phyloP scores from a whole-genome alignment of 208 protist species.

The Trypanosoma melophagium region DNA sequence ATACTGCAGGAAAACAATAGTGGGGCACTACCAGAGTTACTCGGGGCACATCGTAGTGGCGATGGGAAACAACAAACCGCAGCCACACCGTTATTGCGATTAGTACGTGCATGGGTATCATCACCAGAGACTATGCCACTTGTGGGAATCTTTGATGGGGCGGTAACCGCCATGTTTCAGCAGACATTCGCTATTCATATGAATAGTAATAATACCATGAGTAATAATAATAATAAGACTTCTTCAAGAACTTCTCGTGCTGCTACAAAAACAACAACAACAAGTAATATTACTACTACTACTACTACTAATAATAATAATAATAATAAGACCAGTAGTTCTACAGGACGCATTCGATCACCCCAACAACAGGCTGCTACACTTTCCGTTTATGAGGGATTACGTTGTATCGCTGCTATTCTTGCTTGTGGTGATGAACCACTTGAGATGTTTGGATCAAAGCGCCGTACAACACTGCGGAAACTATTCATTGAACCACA shows the following conservation, averaged over 20 bases:
- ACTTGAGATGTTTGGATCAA: constrained; percentile 29
- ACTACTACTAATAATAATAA: neutral
- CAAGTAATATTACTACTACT: neutral
- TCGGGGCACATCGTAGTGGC: neutral
- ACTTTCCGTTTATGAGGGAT: constrained; percentile 51
- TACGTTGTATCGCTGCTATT: constrained; percentile 76
- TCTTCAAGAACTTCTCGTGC: neutral
- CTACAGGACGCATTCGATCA: neutral
- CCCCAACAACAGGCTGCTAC: constrained; percentile 37
- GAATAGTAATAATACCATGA: neutral
- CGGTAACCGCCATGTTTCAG: constrained; percentile 55
- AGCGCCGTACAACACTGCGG: constrained; percentile 39
- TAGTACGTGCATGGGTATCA: constrained; percentile 65
- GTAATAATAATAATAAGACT: neutral
- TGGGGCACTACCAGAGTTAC: constrained; percentile 21
- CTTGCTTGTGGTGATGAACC: constrained; percentile 48
- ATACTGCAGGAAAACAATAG: constrained; percentile 44
- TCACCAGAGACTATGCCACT: constrained; percentile 55
- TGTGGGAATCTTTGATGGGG: constrained; percentile 45
- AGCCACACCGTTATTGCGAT: constrained; percentile 65
- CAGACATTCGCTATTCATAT: constrained; percentile 70
- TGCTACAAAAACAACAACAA: neutral
- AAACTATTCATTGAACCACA: constrained; percentile 55
- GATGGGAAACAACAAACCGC: constrained; percentile 31
- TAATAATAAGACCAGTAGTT: neutral